A percentile compares a stretch with the other conserved stretches of the same genome.
These are phyloP conservation scores for Rhypophila decipiens DNA, from an alignment of 495 filamentous ascomycete genomes.

Conservation along the genomic window DNA sequence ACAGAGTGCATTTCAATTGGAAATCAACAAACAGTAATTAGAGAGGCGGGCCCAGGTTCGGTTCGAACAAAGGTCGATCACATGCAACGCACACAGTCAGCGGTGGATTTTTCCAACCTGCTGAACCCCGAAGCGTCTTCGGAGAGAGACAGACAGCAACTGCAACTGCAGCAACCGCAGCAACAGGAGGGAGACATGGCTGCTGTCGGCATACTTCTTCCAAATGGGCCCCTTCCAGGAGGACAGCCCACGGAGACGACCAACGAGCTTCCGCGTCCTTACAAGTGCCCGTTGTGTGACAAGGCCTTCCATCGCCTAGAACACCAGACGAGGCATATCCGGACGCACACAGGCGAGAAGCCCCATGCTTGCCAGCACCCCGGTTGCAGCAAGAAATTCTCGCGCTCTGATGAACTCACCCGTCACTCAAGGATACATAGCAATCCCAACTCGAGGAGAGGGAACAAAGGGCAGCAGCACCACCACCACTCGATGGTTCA, in stretches of 20 bases:
- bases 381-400: slow-evolving; percentile 96
- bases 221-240: slow-evolving; percentile 60
- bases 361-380: slow-evolving; percentile 92
- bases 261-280: slow-evolving; percentile 83
- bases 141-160: slow-evolving; percentile 14
- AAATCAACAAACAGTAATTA: slow-evolving; percentile 1
- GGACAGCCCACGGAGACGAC: slow-evolving; percentile 43
- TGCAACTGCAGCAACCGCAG: slow-evolving; percentile 27
- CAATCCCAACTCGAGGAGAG: slow-evolving; percentile 93
- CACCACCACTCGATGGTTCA: slow-evolving; percentile 25
- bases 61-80: slow-evolving; percentile 39
- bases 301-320: slow-evolving; percentile 98
- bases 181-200: slow-evolving; percentile 52
- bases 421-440: slow-evolving; percentile 97
- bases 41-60: slow-evolving; percentile 7
- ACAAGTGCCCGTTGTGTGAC: slow-evolving; percentile 97
- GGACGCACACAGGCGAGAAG: slow-evolving; percentile 97
- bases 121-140: slow-evolving; percentile 54
- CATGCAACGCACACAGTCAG: slow-evolving; percentile 68
- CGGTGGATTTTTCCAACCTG: slow-evolving; percentile 73
- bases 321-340: slow-evolving; percentile 95
- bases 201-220: slow-evolving; percentile 60
- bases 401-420: slow-evolving; percentile 92
- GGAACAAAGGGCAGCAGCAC: slow-evolving; percentile 69
- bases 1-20: slow-evolving; percentile 17